A percentile compares a stretch with the other conserved stretches of the same genome.
phyloP scores from a whole-genome alignment of 805 yeast genomes.

The Candida takata region DNA sequence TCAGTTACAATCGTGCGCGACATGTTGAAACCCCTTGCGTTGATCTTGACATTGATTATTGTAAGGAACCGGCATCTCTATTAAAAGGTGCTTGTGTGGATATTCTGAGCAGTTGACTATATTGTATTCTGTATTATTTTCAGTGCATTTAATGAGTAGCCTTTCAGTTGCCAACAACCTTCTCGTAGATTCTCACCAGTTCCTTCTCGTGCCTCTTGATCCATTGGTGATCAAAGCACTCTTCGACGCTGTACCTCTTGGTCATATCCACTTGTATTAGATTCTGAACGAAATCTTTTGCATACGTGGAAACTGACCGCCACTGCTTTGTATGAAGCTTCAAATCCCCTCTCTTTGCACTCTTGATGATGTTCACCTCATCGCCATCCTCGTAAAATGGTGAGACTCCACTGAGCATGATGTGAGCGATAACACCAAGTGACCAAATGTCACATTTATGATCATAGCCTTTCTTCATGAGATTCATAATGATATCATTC shows the following conservation, averaged over 20 bases:
- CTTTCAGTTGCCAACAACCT: no score
- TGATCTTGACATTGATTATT: no score
- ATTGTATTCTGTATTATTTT: no score
- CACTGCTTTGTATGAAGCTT: constrained; percentile 36
- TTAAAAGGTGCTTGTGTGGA: no score
- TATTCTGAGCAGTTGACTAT: no score
- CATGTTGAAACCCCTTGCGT: no score
- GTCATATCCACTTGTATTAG: constrained; percentile 34
- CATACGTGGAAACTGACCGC: constrained; percentile 32
- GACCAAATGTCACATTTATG: constrained; percentile 66
- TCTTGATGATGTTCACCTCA: constrained; percentile 32
- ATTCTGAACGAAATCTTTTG: constrained; percentile 38
- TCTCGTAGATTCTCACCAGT: constrained; percentile 30
- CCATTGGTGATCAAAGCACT: constrained; percentile 44
- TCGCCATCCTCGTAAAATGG: constrained; percentile 51
- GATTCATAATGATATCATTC: constrained; percentile 17
- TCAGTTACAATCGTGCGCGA: no score
- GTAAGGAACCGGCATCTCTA: no score
- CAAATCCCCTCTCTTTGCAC: constrained; percentile 35
- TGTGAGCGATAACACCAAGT: constrained; percentile 52
- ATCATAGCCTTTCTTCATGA: constrained; percentile 29
- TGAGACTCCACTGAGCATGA: constrained; percentile 55
- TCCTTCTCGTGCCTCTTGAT: constrained; percentile 32
- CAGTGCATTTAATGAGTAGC: no score
- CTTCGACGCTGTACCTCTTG: constrained; percentile 30